Evolutionary conservation across 2,329 filamentous ascomycete species (phyloP), one percentile per base, ranked within the genome.

Genomic region (Fusarium setosum): DNA sequence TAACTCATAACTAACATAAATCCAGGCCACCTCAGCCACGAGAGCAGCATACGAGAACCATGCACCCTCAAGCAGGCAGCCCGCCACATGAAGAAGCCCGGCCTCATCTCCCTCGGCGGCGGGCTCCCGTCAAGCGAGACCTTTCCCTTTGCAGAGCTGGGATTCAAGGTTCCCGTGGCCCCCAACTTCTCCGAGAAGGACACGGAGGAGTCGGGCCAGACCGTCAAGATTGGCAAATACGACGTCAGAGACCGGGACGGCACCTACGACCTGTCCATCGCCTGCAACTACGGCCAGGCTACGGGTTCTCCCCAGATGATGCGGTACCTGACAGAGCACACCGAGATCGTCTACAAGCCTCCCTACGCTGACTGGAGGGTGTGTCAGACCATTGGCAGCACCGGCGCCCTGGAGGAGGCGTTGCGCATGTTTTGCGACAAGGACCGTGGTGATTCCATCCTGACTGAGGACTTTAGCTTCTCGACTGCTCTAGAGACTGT

Each of bases 381-480:
- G 72, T 90, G 89, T 54, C 84, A 97, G 81, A 94, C 90, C 3
- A 87, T 95, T 37, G 96, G 95, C 52, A 96, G 90, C 78, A 98
- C 96, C 1, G 93, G 89, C 21, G 90, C 92, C 0, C 86, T 97
- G 67, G 96, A 98, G 73, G 91, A 95, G 78, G 85, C 91, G 3
- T 82, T 97, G 41, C 88, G 96, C 52, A 91, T 97, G 85, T 89
- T 99, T 65, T 90, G 90, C 68, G 86, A 88, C 65, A 81, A 81
- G 50, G 84, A 88, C 57, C 86, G 91, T 8, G 88, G 90, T 1
- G 94, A 98, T 74, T 88, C 89, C 59, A 82, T 98, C 47, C 79
- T 98, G 20, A 94, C 92, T 9, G 96, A 98, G 78, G 91, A 95
- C 74, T 98, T 95, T 78, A 95, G 93, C 35, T 99, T 97, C 80